phyloP scores from a whole-genome alignment of 169 alveolate species.

The Plasmodium vivax region DNA sequence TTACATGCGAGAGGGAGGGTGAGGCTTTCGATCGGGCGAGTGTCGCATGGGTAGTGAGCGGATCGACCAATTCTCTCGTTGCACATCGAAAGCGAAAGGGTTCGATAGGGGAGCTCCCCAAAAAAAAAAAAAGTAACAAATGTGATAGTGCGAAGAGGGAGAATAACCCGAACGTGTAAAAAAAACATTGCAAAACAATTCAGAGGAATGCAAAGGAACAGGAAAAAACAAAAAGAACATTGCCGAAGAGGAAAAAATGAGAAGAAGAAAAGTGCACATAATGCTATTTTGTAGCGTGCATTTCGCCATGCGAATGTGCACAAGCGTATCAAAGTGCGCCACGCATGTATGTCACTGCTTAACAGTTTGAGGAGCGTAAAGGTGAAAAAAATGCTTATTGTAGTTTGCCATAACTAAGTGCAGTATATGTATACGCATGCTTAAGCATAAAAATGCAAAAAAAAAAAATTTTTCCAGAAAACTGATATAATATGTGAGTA shows the following conservation, averaged over 20 bases:
- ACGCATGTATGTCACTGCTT: background rate
- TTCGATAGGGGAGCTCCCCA: background rate
- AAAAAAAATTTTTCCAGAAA: background rate
- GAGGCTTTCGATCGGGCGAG: background rate
- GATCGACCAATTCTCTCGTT: background rate
- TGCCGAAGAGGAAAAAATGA: background rate
- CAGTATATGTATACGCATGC: background rate
- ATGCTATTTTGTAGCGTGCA: background rate
- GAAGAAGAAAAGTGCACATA: background rate
- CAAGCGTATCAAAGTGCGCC: background rate
- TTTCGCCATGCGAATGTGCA: background rate
- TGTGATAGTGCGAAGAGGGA: background rate
- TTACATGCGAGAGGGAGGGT: background rate
- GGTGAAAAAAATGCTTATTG: background rate
- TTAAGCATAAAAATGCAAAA: background rate
- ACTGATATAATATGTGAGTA: background rate
- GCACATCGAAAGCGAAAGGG: background rate
- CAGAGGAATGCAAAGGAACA: too few species aligned
- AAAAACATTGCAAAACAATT: background rate
- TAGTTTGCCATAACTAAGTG: background rate
- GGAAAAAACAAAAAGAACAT: background rate
- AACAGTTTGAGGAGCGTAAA: background rate
- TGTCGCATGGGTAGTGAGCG: background rate
- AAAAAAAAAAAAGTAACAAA: too few species aligned
- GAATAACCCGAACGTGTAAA: background rate